Evolutionary conservation across 2,329 filamentous ascomycete species (phyloP).

Genomic region (Fusarium multiceps): DNA sequence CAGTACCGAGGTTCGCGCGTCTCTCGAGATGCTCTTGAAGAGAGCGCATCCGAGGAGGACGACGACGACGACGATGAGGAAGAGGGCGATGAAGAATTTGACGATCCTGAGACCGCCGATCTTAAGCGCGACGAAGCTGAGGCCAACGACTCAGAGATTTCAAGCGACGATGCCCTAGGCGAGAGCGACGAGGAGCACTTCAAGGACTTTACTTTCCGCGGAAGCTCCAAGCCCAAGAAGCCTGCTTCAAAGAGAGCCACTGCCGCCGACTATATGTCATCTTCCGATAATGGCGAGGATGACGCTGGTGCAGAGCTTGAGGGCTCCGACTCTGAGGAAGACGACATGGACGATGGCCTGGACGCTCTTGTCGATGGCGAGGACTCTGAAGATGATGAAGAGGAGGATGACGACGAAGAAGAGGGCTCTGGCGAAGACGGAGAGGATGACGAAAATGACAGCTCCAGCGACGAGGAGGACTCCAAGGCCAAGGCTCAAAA

Average conservation of each 20-base stretch:
- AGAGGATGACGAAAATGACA: constrained; percentile 53
- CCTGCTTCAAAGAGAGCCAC: constrained; percentile 56
- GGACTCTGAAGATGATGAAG: constrained; percentile 51
- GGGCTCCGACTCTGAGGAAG: constrained; percentile 52
- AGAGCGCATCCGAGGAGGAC: constrained; percentile 62
- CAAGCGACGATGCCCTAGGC: constrained; percentile 77
- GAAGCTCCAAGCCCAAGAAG: constrained; percentile 64
- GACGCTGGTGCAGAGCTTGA: constrained; percentile 54
- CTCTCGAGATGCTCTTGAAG: constrained; percentile 74
- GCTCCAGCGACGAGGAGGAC: constrained; percentile 51
- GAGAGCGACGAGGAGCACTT: constrained; percentile 88
- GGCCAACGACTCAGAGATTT: constrained; percentile 70
- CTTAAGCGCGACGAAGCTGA: constrained; percentile 62
- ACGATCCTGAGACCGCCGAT: constrained; percentile 67
- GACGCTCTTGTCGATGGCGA: constrained; percentile 50
- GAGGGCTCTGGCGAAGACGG: constrained; percentile 52
- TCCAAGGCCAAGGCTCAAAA: constrained; percentile 44
- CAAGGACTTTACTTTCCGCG: constrained; percentile 74
- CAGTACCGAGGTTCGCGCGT: constrained; percentile 84
- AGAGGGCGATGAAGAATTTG: constrained; percentile 63
- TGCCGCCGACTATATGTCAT: constrained; percentile 69
- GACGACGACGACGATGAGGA: constrained; percentile 54
- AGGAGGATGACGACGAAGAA: constrained; percentile 52
- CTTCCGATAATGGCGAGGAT: constrained; percentile 54
- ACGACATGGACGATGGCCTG: constrained; percentile 54